Evolutionary conservation across 148 eudicot species (phyloP), one percentile per base, ranked within the genome.

Genomic region (Selenicereus undatus): DNA sequence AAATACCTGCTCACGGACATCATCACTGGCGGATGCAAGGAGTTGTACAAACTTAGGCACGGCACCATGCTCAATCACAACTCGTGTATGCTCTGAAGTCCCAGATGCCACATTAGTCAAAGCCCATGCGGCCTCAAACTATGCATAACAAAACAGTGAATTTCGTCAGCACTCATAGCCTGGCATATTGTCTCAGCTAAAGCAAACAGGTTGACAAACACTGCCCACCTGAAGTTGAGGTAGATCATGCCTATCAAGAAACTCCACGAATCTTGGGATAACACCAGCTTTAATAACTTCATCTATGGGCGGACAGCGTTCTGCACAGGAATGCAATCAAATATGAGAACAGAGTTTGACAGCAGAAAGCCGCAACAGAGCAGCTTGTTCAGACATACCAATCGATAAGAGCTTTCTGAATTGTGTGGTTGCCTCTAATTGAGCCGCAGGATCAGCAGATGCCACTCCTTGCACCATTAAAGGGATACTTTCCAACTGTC

Each of bases 91-190:
- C 83, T 94, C 98, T 21, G 98, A 92, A 77, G 98, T 94, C 83
- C 98, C 98, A 80, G 97, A 94, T 83, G 97, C 97, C 83, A 94
- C 92, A 90, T 94, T 94, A 71, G 97, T 94, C 85, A 94, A 83
- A 77, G 97, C 98, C 98, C 98, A 94, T 50, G 98, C 98, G 80
- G 98, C 98, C 90, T 94, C 98, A 86, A 92, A 94, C 98, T 94
- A 81, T 51, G 76, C 60, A 79, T 10, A 80, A 65, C 60, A 70
- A 26, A 75, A 70, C 48, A 81, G 76, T 60, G 68, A 58, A 60
- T 20, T 65, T 26, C 16, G 36, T 42, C 32, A 18, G 32, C 26
- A 48, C 24, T 39, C 52, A 73, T n/a, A 36, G 71, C 43, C 50
- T 30, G 2, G 20, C 11, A 36, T 9, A 10, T 4, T 36, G 56